These are phyloP conservation scores for Peniophora sp. DNA, from an alignment of 1,284 basidiomycete species.

Conservation along the genomic window DNA sequence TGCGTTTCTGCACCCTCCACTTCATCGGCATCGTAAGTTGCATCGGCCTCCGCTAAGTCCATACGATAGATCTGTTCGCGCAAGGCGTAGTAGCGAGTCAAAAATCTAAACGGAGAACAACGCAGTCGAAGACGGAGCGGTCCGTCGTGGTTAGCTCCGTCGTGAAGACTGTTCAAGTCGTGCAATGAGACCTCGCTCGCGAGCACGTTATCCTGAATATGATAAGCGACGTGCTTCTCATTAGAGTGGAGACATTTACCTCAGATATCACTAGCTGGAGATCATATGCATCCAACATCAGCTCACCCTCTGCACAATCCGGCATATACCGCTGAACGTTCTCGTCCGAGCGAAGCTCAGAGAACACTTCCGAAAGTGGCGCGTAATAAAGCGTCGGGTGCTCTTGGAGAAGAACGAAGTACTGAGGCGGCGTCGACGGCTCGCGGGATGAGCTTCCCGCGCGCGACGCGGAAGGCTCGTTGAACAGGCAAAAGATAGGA, in stretches of 20 bases:
- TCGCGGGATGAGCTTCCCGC: constrained; percentile 19
- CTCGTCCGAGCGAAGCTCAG: constrained; percentile 57
- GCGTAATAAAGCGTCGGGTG: constrained; percentile 68
- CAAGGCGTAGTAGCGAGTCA: constrained; percentile 54
- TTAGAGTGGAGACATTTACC: constrained; percentile 29
- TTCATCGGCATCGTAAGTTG: not conserved
- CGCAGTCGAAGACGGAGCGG: constrained; percentile 57
- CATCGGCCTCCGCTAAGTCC: not conserved
- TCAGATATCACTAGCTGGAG: constrained; percentile 57
- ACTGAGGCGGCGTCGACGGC: constrained; percentile 3
- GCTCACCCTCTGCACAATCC: constrained; percentile 47
- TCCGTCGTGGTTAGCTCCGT: constrained; percentile 53
- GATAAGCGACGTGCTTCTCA: not conserved
- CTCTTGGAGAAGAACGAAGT: constrained; percentile 42
- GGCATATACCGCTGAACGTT: constrained; percentile 32
- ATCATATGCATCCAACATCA: constrained; percentile 61
- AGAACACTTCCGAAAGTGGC: constrained; percentile 57
- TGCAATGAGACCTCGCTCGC: constrained; percentile 64
- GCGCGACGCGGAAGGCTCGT: constrained; percentile 28
- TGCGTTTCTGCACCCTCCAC: not conserved
- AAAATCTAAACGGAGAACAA: constrained; percentile 50
- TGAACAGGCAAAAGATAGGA: constrained; percentile 57
- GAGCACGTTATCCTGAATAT: constrained; percentile 65
- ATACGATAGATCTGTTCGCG: constrained; percentile 46
- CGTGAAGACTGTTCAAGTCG: constrained; percentile 65